These are phyloP conservation scores for Glonium stellatum DNA, from an alignment of 495 filamentous ascomycete genomes.

Conservation along the genomic window DNA sequence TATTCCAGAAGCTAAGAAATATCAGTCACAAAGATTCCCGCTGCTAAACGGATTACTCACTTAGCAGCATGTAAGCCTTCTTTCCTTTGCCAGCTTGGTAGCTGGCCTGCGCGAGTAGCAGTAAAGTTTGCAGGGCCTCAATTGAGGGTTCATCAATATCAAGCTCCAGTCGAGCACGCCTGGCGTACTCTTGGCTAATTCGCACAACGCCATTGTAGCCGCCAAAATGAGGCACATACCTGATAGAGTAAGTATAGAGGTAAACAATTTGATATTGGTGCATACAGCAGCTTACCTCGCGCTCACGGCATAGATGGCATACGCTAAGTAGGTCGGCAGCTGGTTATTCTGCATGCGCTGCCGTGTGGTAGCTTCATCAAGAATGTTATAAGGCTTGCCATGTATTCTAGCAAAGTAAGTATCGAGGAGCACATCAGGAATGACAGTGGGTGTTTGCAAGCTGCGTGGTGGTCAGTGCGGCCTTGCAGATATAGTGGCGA, in stretches of 20 bases:
- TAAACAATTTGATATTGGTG: slow-evolving; percentile 7
- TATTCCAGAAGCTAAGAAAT: slow-evolving; percentile 57
- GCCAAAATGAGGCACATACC: slow-evolving; percentile 56
- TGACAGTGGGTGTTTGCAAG: slow-evolving; percentile 23
- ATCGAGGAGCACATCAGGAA: slow-evolving; percentile 55
- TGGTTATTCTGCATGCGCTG: slow-evolving; percentile 60
- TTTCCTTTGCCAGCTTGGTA: slow-evolving; percentile 73
- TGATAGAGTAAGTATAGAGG: slow-evolving; percentile 30
- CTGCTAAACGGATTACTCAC: slow-evolving; percentile 43
- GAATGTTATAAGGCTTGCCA: slow-evolving; percentile 68
- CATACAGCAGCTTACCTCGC: slow-evolving; percentile 47
- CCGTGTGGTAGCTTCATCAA: slow-evolving; percentile 65
- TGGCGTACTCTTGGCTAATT: slow-evolving; percentile 59
- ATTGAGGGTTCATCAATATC: slow-evolving; percentile 74
- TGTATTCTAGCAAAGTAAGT: slow-evolving; percentile 70
- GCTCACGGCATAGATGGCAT: slow-evolving; percentile 69
- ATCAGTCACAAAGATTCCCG: slow-evolving; percentile 3
- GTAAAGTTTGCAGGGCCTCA: slow-evolving; percentile 64
- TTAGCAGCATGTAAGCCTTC: slow-evolving; percentile 77
- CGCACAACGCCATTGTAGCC: slow-evolving; percentile 53
- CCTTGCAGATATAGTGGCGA: neutral
- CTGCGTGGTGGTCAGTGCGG: slow-evolving; percentile 7
- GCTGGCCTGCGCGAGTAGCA: slow-evolving; percentile 68
- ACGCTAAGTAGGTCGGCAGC: slow-evolving; percentile 54
- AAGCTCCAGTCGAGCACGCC: slow-evolving; percentile 57